Evolutionary conservation across 1,139 yeast species (phyloP).

Genomic region (Diutina rugosa): DNA sequence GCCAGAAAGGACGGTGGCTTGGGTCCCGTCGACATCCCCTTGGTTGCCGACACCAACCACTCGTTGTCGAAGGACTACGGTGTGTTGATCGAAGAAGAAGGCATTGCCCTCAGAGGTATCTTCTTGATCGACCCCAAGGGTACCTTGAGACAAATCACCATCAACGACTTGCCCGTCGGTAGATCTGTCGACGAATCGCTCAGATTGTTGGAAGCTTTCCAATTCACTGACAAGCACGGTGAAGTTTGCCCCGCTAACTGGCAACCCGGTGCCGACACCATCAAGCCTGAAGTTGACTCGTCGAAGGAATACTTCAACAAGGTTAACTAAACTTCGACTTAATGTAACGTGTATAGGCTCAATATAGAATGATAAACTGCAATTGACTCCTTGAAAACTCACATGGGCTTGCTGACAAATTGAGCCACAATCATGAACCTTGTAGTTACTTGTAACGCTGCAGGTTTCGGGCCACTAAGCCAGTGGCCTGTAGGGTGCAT

Average conservation of each 20-base stretch:
- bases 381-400: not conserved
- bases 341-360: not conserved
- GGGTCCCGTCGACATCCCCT: constrained; percentile 88
- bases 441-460: not conserved
- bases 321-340: constrained; percentile 20
- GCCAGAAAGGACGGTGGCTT: constrained; percentile 97
- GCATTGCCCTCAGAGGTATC: constrained; percentile 95
- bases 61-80: constrained; percentile 89
- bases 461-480: not conserved
- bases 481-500: not conserved
- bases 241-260: constrained; percentile 99
- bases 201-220: constrained; percentile 97
- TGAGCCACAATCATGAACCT: not conserved
- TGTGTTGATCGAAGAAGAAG: constrained; percentile 90
- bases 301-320: constrained; percentile 74
- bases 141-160: constrained; percentile 84
- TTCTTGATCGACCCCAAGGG: constrained; percentile 97
- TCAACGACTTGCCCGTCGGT: constrained; percentile 98
- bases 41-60: constrained; percentile 95
- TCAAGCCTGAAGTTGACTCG: constrained; percentile 72
- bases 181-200: constrained; percentile 96
- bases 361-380: not conserved
- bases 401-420: not conserved
- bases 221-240: constrained; percentile 96
- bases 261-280: constrained; percentile 94